These are phyloP conservation scores for Apiotrichum veenhuisii DNA, from an alignment of 1,284 basidiomycete genomes.

Conservation along the genomic window DNA sequence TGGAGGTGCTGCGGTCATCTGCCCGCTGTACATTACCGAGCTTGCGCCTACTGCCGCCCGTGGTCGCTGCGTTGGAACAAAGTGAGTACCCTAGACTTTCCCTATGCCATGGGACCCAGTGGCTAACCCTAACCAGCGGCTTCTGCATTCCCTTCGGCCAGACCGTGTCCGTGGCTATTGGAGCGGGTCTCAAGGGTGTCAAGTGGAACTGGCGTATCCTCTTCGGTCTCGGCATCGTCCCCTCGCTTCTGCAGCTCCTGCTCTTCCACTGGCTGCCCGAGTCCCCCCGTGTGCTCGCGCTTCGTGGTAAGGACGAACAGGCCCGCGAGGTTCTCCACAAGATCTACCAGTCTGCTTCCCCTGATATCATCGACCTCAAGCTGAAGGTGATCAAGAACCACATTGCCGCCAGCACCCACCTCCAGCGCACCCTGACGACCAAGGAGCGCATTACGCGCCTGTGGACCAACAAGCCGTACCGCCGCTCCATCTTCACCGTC, in stretches of 20 bases:
- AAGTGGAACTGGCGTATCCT: slow-evolving; percentile 21
- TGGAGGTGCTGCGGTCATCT: slow-evolving; percentile 31
- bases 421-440: slow-evolving; percentile 17
- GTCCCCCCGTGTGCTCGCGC: slow-evolving; percentile 40
- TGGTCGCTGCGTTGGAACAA: slow-evolving; percentile 29
- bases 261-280: slow-evolving; percentile 46
- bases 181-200: slow-evolving; percentile 24
- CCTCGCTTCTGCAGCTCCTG: slow-evolving; percentile 36
- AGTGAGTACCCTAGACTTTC: neutral
- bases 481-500: slow-evolving; percentile 25
- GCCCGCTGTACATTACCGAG: slow-evolving; percentile 36
- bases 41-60: slow-evolving; percentile 40
- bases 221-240: slow-evolving; percentile 41
- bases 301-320: slow-evolving; percentile 25
- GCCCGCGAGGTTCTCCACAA: slow-evolving; percentile 25
- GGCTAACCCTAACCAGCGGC: slow-evolving; percentile 6
- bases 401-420: slow-evolving; percentile 23
- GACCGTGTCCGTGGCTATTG: slow-evolving; percentile 36
- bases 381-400: slow-evolving; percentile 30
- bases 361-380: slow-evolving; percentile 38
- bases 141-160: slow-evolving; percentile 46
- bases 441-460: slow-evolving; percentile 12
- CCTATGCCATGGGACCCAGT: too few relatives aligned
- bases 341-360: slow-evolving; percentile 34
- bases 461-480: slow-evolving; percentile 26